Base-by-base conservation (phyloP, 1,284 basidiomycete genomes). In the Malassezia globosa region DNA sequence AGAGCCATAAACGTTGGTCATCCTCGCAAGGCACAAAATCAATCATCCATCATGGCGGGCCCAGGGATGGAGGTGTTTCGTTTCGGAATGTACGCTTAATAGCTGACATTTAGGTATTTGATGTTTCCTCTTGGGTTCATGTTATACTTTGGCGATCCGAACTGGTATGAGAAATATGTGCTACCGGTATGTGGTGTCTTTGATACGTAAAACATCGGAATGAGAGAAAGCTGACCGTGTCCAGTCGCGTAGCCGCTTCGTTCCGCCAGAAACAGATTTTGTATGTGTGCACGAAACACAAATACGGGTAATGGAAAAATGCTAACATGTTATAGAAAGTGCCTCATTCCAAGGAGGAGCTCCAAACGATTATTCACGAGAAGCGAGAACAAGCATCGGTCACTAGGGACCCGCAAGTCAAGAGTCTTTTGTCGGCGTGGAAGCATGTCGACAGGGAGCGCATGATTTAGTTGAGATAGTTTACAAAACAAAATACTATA, bases 131-230 rank as follows among this genome's bases (percentile, higher is more conserved):
- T 52, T 5, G 50, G 38, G 7, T 52, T 47, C 31, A 52, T 52
- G 50, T 10, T 52, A 29, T 52, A 52, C 50, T 52, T 52, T 38
- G 50, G 50, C 21, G 50, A 52, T 23, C 50, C 50, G 1, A 23
- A 29, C 4, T 52, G 45, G 39, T 52, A 52, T 22, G 50, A 52
- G 24, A 46, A 47, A 25, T 37, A 42, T 42, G 50, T 52, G 18
- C 26, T 42, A 18, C 50, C 50, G 27, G 50, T 52, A 43, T 36
- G 50, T 46, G 13, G 3, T 7, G 19, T 14, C 6, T 5, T 23
- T 11, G 35, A 14, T 24, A 11, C 24, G 5, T 23, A n/a, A n/a
- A n/a, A n/a, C n/a, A n/a, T n/a, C n/a, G n/a, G n/a, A n/a, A n/a
- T n/a, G n/a, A n/a, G n/a, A n/a, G n/a, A n/a, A 16, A 31, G 11